phyloP scores from a whole-genome alignment of 1,284 basidiomycete genomes.

The Sphagnurus paluster region DNA sequence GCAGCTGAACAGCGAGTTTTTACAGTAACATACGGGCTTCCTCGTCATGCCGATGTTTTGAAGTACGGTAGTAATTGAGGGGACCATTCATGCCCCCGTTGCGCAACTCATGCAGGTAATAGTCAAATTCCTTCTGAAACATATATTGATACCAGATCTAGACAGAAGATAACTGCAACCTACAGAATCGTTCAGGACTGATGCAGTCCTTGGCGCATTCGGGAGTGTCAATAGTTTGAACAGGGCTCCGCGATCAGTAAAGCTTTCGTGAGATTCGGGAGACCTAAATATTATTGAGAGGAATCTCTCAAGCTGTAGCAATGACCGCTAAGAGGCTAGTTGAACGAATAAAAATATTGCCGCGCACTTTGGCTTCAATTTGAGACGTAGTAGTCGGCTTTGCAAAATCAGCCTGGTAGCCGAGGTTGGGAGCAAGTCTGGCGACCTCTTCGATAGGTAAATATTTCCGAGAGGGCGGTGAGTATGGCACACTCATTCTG shows the following conservation, averaged over 20 bases:
- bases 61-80: constrained; percentile 69
- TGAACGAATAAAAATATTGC: not conserved
- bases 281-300: constrained; percentile 31
- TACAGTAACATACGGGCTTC: constrained; percentile 46
- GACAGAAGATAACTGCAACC: not conserved
- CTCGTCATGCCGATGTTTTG: constrained; percentile 56
- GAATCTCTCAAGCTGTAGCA: constrained; percentile 37
- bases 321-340: not conserved
- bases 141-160: not conserved
- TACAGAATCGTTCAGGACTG: constrained; percentile 28
- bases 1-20: constrained; percentile 1
- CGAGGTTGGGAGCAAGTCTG: constrained; percentile 50
- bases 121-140: constrained; percentile 47
- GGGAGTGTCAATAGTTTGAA: constrained; percentile 23
- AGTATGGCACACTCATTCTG: constrained; percentile 66
- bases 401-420: constrained; percentile 66
- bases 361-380: constrained; percentile 52
- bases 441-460: constrained; percentile 50
- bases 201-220: constrained; percentile 13
- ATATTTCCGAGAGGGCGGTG: constrained; percentile 51
- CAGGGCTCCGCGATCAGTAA: constrained; percentile 26
- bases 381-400: constrained; percentile 46
- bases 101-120: constrained; percentile 45
- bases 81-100: constrained; percentile 62
- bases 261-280: constrained; percentile 20